These are phyloP conservation scores for Oryza brachyantha DNA, from an alignment of 176 grass and related monocot genomes.

Conservation along the genomic window DNA sequence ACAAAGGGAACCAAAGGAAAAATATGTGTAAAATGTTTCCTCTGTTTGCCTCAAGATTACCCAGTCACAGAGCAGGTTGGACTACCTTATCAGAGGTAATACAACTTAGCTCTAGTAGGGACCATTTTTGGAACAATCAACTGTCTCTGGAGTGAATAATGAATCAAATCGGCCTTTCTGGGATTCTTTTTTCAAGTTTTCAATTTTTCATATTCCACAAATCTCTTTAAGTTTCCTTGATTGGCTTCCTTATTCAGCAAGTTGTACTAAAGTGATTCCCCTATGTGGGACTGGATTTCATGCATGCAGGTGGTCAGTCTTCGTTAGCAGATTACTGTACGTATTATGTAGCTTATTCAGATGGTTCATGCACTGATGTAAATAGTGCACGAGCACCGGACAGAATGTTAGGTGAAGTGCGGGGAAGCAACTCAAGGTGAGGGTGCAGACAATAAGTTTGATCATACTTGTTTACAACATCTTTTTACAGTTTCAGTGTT, in stretches of 20 bases:
- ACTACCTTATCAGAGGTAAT: background rate
- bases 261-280: background rate
- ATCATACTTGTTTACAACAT: background rate
- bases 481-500: conserved; percentile 3
- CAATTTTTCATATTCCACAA: background rate
- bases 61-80: background rate
- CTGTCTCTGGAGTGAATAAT: background rate
- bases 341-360: conserved; percentile 98
- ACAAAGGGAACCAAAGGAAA: background rate
- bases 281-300: conserved; percentile 14
- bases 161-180: background rate
- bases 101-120: background rate
- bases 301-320: conserved; percentile 81
- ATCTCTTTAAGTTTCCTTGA: background rate
- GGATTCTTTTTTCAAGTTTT: background rate
- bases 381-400: conserved; percentile 95
- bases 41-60: background rate
- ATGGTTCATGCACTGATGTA: conserved; percentile 95
- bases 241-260: conserved; percentile 10
- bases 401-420: conserved; percentile 94
- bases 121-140: conserved; percentile 1
- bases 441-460: background rate
- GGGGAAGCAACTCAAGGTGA: conserved; percentile 94
- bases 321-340: conserved; percentile 99
- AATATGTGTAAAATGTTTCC: background rate